Conservation (phyloP, 805 yeast species). For the Pichia exigua region DNA sequence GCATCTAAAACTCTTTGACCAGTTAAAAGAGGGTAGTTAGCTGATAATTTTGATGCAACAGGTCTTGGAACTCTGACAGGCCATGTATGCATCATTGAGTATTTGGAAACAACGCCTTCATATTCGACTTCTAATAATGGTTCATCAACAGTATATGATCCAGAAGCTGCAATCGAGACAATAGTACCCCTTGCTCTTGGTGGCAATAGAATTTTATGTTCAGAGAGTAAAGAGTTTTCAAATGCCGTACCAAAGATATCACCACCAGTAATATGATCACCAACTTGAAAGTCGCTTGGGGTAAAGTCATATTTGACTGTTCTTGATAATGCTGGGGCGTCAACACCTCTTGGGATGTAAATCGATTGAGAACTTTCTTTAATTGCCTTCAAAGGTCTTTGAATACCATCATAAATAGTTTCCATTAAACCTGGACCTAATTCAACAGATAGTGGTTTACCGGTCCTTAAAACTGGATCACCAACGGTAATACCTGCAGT, state of each 20-base stretch:
- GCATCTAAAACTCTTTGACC: constrained; percentile 99
- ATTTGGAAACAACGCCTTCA: constrained; percentile 72
- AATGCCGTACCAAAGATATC: constrained; percentile 90
- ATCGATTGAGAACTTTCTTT: constrained; percentile 82
- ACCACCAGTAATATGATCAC: constrained; percentile 98
- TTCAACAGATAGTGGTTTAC: constrained; percentile 98
- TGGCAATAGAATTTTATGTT: constrained; percentile 91
- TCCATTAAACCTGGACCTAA: constrained; percentile 99
- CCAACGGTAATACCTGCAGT: constrained; percentile 99
- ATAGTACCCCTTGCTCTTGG: constrained; percentile 99
- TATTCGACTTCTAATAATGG: constrained; percentile 89
- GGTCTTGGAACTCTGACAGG: constrained; percentile 99
- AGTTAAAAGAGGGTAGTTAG: constrained; percentile 90
- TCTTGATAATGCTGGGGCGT: constrained; percentile 91
- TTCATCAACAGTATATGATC: constrained; percentile 87
- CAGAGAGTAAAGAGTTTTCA: constrained; percentile 87
- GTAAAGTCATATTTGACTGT: constrained; percentile 74
- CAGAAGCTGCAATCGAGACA: constrained; percentile 80
- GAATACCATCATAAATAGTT: constrained; percentile 98
- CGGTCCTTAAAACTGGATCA: constrained; percentile 96
- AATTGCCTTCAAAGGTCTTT: constrained; percentile 94
- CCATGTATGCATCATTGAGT: constrained; percentile 98
- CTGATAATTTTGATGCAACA: constrained; percentile 86
- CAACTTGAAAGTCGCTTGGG: constrained; percentile 73
- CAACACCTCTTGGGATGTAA: constrained; percentile 98